Conservation (phyloP, 1,139 yeast species). For the Lodderomyces orthopsilosis region DNA sequence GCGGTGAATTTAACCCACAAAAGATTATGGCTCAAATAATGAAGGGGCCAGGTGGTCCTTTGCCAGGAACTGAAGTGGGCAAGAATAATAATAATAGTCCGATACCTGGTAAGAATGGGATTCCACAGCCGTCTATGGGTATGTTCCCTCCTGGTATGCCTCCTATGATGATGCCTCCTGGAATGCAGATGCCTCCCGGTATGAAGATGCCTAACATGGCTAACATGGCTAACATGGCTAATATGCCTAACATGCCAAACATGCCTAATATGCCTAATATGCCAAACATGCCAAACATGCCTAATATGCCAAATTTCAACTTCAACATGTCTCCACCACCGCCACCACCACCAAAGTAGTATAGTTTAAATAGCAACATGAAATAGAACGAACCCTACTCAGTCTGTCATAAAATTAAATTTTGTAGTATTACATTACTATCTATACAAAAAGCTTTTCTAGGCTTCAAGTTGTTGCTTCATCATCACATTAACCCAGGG, state of each 20-base stretch:
- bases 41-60: conserved; percentile 22
- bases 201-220: conserved; percentile 3
- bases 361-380: not conserved
- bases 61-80: conserved; percentile 3
- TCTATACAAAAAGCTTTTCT: not conserved
- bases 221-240: no score
- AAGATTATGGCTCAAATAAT: conserved; percentile 45
- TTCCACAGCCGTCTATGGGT: conserved; percentile 6
- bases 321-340: not conserved
- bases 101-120: conserved; percentile 1
- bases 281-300: no score
- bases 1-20: conserved; percentile 75
- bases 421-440: not conserved
- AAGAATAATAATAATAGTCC: not conserved
- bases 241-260: conserved; percentile 4
- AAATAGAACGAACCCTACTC: not conserved
- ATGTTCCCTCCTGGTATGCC: conserved; percentile 7
- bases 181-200: conserved; percentile 6
- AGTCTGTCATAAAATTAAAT: not conserved
- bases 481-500: conserved; percentile 67
- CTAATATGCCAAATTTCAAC: conserved; percentile 9
- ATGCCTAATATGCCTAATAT: no score
- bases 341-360: not conserved
- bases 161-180: conserved; percentile 6
- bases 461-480: conserved; percentile 14